phyloP scores from a whole-genome alignment of 139 green algal genomes.

The Deuterostichococcus epilithicus region DNA sequence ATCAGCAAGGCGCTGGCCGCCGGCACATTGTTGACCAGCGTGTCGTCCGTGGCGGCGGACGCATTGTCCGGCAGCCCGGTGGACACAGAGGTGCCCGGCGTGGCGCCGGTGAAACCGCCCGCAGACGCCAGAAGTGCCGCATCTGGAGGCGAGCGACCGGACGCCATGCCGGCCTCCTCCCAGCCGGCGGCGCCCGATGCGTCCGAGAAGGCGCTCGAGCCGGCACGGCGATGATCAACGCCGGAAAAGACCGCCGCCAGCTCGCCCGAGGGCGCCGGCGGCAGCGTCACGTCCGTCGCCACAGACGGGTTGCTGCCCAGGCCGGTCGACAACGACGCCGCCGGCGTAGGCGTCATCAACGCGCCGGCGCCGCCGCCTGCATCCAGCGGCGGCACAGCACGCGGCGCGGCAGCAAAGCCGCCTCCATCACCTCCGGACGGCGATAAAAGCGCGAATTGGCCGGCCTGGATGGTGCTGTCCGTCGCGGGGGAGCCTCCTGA shows the following conservation, averaged over 20 bases:
- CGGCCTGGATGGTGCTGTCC: background rate
- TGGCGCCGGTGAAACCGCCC: background rate
- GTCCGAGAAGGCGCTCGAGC: no score
- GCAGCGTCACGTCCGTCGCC: background rate
- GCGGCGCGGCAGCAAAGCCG: background rate
- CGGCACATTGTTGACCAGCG: background rate
- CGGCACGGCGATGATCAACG: no score
- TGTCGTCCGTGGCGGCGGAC: background rate
- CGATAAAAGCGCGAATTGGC: no score
- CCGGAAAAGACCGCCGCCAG: background rate
- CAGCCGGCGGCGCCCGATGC: background rate
- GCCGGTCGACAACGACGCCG: background rate
- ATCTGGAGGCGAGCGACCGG: background rate
- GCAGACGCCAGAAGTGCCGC: background rate
- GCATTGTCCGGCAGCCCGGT: background rate
- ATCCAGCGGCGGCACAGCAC: background rate
- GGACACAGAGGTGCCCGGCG: background rate
- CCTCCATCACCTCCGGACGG: no score
- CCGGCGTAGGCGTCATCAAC: background rate
- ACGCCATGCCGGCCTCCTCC: no score
- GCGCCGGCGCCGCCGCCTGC: no score
- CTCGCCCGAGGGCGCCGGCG: background rate
- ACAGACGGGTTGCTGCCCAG: background rate
- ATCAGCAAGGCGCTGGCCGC: no score
- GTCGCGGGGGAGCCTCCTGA: background rate